Evolutionary conservation across 2,329 filamentous ascomycete genomes (phyloP).

Genomic region (Ustilaginoidea virens): DNA sequence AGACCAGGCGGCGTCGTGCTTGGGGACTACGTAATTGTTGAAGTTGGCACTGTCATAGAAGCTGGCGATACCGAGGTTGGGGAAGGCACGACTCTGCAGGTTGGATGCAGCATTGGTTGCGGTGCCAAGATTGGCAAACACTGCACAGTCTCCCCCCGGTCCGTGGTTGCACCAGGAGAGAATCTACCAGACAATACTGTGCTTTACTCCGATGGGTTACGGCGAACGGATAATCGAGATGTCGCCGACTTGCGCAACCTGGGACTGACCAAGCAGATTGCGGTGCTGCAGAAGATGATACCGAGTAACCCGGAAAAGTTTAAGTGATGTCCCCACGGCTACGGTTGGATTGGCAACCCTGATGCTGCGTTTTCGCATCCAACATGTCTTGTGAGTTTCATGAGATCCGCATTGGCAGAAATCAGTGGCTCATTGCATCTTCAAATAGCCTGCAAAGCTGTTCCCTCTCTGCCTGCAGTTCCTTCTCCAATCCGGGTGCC

Average conservation of each 20-base stretch:
- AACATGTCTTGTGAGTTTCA: too few relatives aligned
- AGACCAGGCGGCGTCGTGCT: constrained; percentile 35
- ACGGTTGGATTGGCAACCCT: too few relatives aligned
- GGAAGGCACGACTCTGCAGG: constrained; percentile 43
- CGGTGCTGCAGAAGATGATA: constrained; percentile 51
- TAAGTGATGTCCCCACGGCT: constrained; percentile 13
- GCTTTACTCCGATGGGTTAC: constrained; percentile 48
- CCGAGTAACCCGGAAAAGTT: constrained; percentile 42
- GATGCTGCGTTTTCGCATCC: too few relatives aligned
- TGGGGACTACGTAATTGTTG: constrained; percentile 45
- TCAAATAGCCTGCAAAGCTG: constrained; percentile 59
- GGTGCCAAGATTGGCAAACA: constrained; percentile 51
- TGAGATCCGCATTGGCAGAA: too few relatives aligned
- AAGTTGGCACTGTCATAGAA: constrained; percentile 45
- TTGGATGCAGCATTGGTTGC: constrained; percentile 41
- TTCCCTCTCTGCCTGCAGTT: constrained; percentile 54
- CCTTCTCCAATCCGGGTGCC: constrained; percentile 63
- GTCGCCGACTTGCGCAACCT: constrained; percentile 47
- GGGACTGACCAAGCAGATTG: constrained; percentile 51
- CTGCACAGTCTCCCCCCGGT: constrained; percentile 54
- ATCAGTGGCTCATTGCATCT: constrained; percentile 28
- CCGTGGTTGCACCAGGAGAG: constrained; percentile 40
- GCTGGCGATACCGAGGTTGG: constrained; percentile 46
- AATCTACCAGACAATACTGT: constrained; percentile 52
- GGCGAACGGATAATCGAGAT: constrained; percentile 42